A percentile compares a stretch with the other conserved stretches of the same genome.
These are phyloP conservation scores for Flaveria sonorensis DNA, from an alignment of 129 eudicot species.

Conservation along the genomic window DNA sequence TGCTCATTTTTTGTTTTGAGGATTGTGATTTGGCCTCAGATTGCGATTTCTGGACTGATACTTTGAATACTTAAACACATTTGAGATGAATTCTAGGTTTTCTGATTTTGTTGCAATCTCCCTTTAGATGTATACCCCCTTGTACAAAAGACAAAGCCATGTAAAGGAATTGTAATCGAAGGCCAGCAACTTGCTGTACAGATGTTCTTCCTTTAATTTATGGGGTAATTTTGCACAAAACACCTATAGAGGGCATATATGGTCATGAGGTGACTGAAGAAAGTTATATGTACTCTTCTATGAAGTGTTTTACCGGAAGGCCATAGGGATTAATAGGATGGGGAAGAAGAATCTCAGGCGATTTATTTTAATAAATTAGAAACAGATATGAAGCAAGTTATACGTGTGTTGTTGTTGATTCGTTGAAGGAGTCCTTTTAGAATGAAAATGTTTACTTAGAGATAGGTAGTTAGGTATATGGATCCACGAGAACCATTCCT, in stretches of 20 bases:
- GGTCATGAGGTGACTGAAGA: not conserved
- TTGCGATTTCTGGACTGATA: not conserved
- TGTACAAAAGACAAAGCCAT: not conserved
- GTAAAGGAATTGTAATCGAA: not conserved
- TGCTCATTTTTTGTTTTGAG: not conserved
- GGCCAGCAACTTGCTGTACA: not conserved
- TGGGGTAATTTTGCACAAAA: not conserved
- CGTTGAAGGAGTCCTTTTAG: not conserved
- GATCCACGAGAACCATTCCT: not conserved
- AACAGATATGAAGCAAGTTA: not conserved
- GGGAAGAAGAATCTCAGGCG: not conserved
- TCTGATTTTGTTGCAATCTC: not conserved
- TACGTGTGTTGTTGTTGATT: not conserved
- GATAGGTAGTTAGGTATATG: not conserved
- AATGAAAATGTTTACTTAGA: not conserved
- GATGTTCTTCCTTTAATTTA: not conserved
- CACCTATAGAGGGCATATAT: not conserved
- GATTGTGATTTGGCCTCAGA: not conserved
- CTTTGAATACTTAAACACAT: not conserved
- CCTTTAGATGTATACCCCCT: not conserved
- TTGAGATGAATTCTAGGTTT: not conserved
- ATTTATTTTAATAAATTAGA: not conserved
- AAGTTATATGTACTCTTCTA: not conserved
- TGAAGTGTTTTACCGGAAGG: not conserved
- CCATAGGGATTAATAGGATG: not conserved